Base-by-base conservation (phyloP, 2,329 filamentous ascomycete genomes). In the Cordyceps farinosa region DNA sequence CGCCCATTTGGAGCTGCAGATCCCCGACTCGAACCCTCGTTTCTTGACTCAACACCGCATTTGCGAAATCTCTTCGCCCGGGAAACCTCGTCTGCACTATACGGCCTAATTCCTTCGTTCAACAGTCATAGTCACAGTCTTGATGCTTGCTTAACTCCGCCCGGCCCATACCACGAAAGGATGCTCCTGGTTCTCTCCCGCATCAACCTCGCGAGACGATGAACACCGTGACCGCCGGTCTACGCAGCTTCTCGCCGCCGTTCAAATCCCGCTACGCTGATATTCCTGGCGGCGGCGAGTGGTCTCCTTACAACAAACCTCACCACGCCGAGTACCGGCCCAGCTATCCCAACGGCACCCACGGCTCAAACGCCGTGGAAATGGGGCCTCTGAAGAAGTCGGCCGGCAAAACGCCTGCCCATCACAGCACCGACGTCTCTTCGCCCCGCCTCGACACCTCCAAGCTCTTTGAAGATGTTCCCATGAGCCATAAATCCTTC, bases 231-330 rank as follows among this genome's bases (percentile, higher is more conserved):
- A 38, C 59, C 27, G 22, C 48, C 59, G 59, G 59, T 22, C 22
- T 27, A 47, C 59, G 59, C 51, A 61, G 50, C 50, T 61, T 61
- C 59, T 61, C 59, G 48, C 59, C 50, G 59, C 59, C 59, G 59
- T 32, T 34, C 30, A 61, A 54, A 17, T 9, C 11, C 32, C 42
- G 27, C 50, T 51, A 32, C 50, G n/a, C 34, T 22, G 47, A 61
- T 38, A 7, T 13, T 47, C 22, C 51, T 38, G 22, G 22, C 48
- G 48, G 50, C 50, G 40, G 50, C 42, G 50, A 54, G 29, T 53
- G 59, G 50, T 10, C 29, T 11, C 30, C 50, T 4, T 15, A 61
- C 42, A 38, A 48, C 22, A 22, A 22, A 22, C 22, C 22, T n/a
- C 59, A 61, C 11, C 27, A 61, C 30, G 29, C 50, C 29, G 38